phyloP scores from a whole-genome alignment of 1,284 basidiomycete species.

The Heterobasidion annosum region DNA sequence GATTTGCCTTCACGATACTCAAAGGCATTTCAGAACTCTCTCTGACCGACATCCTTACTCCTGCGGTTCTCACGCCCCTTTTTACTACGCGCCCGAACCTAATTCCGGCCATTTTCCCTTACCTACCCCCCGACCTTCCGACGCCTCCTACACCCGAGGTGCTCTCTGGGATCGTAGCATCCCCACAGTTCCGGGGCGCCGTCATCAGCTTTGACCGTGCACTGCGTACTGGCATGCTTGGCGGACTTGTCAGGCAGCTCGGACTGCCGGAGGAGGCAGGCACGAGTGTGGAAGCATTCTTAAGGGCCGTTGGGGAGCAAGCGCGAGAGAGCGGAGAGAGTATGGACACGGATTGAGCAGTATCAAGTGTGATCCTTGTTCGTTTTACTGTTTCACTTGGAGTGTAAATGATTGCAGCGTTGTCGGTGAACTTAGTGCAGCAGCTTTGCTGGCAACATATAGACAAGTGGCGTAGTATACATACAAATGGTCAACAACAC shows the following conservation, averaged over 20 bases:
- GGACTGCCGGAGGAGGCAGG: conserved; percentile 77
- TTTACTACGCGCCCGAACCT: conserved; percentile 61
- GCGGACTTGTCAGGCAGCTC: conserved; percentile 59
- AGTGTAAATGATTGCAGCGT: background rate
- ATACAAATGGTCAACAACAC: conserved; percentile 3
- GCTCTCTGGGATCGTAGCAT: conserved; percentile 44
- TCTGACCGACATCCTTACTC: conserved; percentile 67
- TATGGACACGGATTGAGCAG: conserved; percentile 51
- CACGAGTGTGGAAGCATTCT: conserved; percentile 58
- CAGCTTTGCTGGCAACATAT: background rate
- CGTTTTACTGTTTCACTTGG: background rate
- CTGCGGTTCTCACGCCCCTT: conserved; percentile 57
- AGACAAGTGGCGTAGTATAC: background rate
- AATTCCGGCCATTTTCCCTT: conserved; percentile 60
- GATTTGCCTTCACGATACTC: background rate
- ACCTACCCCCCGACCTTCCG: conserved; percentile 68
- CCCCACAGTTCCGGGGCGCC: conserved; percentile 49
- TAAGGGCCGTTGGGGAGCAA: conserved; percentile 67
- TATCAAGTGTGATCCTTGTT: background rate
- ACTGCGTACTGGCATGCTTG: conserved; percentile 64
- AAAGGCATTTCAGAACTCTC: conserved; percentile 37
- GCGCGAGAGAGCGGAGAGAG: conserved; percentile 34
- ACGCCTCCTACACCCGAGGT: conserved; percentile 53
- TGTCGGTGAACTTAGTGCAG: background rate
- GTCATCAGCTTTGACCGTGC: conserved; percentile 71